A percentile compares a stretch with the other conserved stretches of the same genome.
These are phyloP conservation scores for Arachis hypogaea DNA, from an alignment of 306 rosid genomes.

Conservation along the genomic window DNA sequence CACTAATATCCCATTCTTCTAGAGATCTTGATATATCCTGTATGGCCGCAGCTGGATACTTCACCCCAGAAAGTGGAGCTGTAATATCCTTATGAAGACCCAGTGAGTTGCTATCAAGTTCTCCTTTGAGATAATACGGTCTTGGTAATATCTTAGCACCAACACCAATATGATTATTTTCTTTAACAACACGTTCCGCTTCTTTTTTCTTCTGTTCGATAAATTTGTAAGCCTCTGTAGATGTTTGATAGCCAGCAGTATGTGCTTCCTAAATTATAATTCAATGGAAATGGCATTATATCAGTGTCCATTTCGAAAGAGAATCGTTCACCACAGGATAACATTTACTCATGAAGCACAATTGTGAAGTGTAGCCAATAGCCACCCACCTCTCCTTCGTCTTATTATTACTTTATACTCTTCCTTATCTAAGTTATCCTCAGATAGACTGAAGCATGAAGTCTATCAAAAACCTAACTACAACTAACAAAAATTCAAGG, in stretches of 20 bases:
- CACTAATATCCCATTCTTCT: conserved; percentile 77
- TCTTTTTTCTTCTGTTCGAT: conserved; percentile 57
- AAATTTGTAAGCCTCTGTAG: conserved; percentile 60
- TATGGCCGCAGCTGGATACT: conserved; percentile 46
- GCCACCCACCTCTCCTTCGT: background rate
- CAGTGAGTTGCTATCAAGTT: conserved; percentile 51
- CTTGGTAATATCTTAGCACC: conserved; percentile 47
- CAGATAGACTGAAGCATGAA: no score
- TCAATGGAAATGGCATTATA: conserved; percentile 19
- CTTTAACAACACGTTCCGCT: conserved; percentile 51
- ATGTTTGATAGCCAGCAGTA: conserved; percentile 75
- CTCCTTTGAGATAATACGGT: conserved; percentile 52
- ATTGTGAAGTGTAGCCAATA: background rate
- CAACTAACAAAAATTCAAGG: no score
- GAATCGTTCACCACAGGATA: background rate
- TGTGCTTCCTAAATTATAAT: conserved; percentile 67
- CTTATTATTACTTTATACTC: no score
- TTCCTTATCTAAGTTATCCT: no score
- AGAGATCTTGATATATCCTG: conserved; percentile 49
- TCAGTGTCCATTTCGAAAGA: background rate
- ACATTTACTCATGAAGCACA: background rate
- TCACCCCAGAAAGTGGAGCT: background rate
- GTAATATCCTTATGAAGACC: conserved; percentile 32
- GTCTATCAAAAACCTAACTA: no score
- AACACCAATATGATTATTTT: conserved; percentile 53